Evolutionary conservation across 257 asterid genomes (phyloP).

Genomic region (Gentiana dahurica): DNA sequence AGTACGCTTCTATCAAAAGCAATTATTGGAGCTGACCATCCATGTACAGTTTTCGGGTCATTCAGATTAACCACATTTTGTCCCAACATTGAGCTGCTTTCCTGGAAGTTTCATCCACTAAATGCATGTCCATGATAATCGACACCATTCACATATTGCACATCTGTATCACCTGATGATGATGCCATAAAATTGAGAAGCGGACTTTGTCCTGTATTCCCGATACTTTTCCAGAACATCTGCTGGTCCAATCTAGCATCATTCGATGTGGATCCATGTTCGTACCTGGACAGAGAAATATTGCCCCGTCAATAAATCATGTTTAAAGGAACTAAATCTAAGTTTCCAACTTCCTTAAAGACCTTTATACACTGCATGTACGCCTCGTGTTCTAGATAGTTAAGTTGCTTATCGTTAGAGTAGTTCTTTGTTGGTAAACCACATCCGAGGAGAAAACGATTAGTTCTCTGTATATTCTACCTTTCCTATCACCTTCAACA

Average conservation of each 20-base stretch:
- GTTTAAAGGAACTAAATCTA: too few relatives aligned
- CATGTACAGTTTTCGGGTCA: conserved; percentile 36
- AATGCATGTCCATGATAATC: conserved; percentile 27
- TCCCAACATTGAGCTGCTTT: conserved; percentile 61
- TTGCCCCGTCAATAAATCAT: too few relatives aligned
- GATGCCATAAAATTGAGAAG: conserved; percentile 41
- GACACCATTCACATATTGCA: conserved; percentile 26
- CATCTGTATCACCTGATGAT: conserved; percentile 23
- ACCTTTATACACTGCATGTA: too few relatives aligned
- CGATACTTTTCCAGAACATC: conserved; percentile 50
- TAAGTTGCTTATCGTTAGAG: too few relatives aligned
- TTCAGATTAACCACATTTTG: conserved; percentile 27
- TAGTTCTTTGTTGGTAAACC: too few relatives aligned
- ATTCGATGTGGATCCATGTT: conserved; percentile 48
- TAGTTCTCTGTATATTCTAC: too few relatives aligned
- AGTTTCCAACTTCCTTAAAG: too few relatives aligned
- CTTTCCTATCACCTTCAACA: too few relatives aligned
- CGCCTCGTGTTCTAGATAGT: too few relatives aligned
- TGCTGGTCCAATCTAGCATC: conserved; percentile 56
- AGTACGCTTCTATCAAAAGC: conserved; percentile 22
- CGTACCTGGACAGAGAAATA: too few relatives aligned
- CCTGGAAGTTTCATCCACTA: conserved; percentile 58
- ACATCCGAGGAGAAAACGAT: too few relatives aligned
- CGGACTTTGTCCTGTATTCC: conserved; percentile 36
- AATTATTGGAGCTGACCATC: conserved; percentile 26